Evolutionary conservation across 257 asterid genomes (phyloP).

Genomic region (Misopates orontium): DNA sequence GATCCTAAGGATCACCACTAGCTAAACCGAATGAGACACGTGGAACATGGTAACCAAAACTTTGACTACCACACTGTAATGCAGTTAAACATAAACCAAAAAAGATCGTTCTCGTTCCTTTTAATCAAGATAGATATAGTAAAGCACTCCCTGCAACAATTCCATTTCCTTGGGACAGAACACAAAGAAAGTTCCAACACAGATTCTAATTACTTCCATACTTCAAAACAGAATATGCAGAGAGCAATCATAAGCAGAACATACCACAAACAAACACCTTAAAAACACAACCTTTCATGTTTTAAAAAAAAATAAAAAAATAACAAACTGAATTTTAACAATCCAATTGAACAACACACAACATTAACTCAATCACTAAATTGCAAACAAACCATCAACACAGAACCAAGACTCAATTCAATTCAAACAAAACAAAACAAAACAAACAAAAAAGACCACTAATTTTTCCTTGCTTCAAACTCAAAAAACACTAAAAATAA

Average conservation of each 20-base stretch:
- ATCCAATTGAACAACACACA: too few species aligned
- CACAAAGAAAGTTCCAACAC: not conserved
- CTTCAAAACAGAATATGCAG: not conserved
- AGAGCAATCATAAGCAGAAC: conserved; percentile 4
- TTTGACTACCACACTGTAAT: not conserved
- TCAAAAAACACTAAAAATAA: conserved; percentile 20
- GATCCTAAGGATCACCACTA: conserved; percentile 11
- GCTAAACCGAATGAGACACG: conserved; percentile 2
- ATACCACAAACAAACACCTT: not conserved
- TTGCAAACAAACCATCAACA: not conserved
- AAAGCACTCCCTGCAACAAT: conserved; percentile 6
- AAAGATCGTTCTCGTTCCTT: not conserved
- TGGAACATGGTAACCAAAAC: not conserved
- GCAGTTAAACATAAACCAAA: not conserved
- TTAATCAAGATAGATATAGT: not conserved
- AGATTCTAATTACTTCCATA: not conserved
- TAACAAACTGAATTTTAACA: too few species aligned
- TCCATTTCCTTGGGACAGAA: not conserved
- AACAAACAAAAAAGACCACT: not conserved
- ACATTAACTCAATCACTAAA: not conserved
- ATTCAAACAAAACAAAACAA: not conserved
- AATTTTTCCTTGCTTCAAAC: conserved; percentile 6
- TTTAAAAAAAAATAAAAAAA: not conserved
- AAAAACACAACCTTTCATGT: not conserved
- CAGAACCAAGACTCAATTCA: conserved; percentile 14